Evolutionary conservation across 805 yeast species (phyloP).

Genomic region (Saccharomycopsis synnaedendra): DNA sequence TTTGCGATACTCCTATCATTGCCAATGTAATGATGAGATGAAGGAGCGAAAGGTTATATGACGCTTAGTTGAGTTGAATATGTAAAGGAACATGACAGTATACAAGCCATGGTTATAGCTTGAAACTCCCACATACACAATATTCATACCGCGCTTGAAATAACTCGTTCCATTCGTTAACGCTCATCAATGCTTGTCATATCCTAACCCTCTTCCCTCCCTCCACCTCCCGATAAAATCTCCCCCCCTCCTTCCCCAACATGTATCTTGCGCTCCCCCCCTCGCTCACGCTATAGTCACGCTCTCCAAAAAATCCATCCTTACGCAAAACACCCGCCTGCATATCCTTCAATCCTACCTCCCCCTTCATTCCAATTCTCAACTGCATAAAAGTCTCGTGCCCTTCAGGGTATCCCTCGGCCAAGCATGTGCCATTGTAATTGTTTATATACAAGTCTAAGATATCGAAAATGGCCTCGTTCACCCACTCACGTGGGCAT

Average conservation of each 20-base stretch:
- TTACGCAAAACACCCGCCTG: constrained; percentile 23
- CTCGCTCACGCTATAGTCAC: constrained; percentile 26
- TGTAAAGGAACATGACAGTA: no score
- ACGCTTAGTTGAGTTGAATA: no score
- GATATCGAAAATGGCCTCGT: constrained; percentile 43
- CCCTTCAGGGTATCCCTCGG: constrained; percentile 26
- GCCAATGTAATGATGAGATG: no score
- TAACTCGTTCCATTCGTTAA: no score
- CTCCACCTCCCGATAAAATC: constrained; percentile 31
- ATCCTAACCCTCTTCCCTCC: no score
- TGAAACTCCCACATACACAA: no score
- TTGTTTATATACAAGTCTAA: constrained; percentile 52
- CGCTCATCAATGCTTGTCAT: no score
- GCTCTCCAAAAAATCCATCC: constrained; percentile 35
- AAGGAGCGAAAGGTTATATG: no score
- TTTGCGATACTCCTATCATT: no score
- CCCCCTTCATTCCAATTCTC: constrained; percentile 35
- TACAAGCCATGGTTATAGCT: no score
- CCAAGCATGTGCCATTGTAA: constrained; percentile 38
- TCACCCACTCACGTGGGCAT: constrained; percentile 24
- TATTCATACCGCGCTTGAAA: no score
- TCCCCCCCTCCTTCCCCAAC: constrained; percentile 35
- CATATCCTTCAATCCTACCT: constrained; percentile 22
- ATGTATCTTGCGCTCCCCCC: constrained; percentile 41
- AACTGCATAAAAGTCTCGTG: constrained; percentile 28